Base-by-base conservation (phyloP, 2,329 filamentous ascomycete genomes). In the Alternaria brassicae region DNA sequence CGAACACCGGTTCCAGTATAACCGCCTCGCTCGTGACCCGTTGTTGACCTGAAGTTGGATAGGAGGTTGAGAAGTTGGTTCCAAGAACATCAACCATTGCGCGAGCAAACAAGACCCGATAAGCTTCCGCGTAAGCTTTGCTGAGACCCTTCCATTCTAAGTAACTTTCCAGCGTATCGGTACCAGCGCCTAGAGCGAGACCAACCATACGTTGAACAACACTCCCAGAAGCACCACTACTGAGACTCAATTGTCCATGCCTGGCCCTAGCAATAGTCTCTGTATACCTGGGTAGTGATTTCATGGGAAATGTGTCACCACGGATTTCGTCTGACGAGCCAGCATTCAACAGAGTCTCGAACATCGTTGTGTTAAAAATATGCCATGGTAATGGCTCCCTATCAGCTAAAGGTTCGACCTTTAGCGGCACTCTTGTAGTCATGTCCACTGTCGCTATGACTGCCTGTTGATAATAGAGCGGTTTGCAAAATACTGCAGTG, bases 401-500 rank as follows among this genome's bases (percentile, higher is more conserved):
- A 2, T 68, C 60, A 0, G 67, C 71, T 1, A 68, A 32, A 0
- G 71, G 69, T 4, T 65, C 55, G 5, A 69, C 60, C 0, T 44
- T 48, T 0, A 53, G 4, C 0, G 68, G 68, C 1, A 2, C n/a
- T 21, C 30, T 53, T 0, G 57, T 66, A 0, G 9, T 0, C 1
- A 30, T 30, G 10, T 72, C 64, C 1, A 87, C 73, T 0, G 76
- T 81, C 0, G 82, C 80, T 0, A 71, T 67, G 0, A 84, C 82
- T 0, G 72, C 12, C 37, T 85, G 82, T n/a, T 77, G 73, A 48
- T 78, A 81, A 55, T 86, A 88, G 0, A 32, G 63, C 0, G 72
- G 63, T 8, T 37, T 13, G 10, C 73, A 76, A 27, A 62, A 76
- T 1, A 76, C 50, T 0, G 58, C 48, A 1, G 73, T 71, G 0